A percentile compares a stretch with the other conserved stretches of the same genome.
phyloP scores from a whole-genome alignment of 176 grass and related monocot species.

The Oryza meyeriana region DNA sequence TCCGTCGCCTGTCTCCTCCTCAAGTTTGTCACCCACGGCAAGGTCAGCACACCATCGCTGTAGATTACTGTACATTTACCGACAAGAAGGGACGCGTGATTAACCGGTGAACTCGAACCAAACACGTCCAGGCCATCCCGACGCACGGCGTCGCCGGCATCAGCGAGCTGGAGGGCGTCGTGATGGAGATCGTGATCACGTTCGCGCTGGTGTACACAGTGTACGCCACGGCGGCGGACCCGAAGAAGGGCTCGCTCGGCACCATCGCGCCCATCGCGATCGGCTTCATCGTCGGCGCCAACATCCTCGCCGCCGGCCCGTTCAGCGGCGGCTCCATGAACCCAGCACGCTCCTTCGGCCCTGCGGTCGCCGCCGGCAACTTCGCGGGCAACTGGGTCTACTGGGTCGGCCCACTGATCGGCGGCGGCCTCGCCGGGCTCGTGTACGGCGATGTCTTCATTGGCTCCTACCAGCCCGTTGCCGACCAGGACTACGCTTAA shows the following conservation, averaged over 20 bases:
- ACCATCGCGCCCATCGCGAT: slow-evolving; percentile 91
- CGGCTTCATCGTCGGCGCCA: slow-evolving; percentile 97
- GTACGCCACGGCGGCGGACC: slow-evolving; percentile 91
- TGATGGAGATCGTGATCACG: slow-evolving; percentile 88
- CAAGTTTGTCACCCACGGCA: slow-evolving; percentile 79
- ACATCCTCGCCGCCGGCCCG: slow-evolving; percentile 84
- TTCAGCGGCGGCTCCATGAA: slow-evolving; percentile 99
- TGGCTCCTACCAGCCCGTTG: slow-evolving; percentile 56
- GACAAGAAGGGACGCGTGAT: neutral
- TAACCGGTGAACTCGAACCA: neutral
- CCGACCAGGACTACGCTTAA: slow-evolving; percentile 59
- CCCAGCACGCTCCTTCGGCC: slow-evolving; percentile 88
- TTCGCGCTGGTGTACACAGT: slow-evolving; percentile 97
- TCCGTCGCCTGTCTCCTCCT: slow-evolving; percentile 78
- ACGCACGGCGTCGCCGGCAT: slow-evolving; percentile 72
- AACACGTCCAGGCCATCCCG: slow-evolving; percentile 63
- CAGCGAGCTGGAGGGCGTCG: slow-evolving; percentile 72
- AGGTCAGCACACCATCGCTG: slow-evolving; percentile 25
- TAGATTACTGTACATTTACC: neutral
- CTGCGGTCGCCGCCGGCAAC: slow-evolving; percentile 70
- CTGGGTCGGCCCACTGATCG: slow-evolving; percentile 91
- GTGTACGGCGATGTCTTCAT: slow-evolving; percentile 92
- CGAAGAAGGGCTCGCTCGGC: slow-evolving; percentile 85
- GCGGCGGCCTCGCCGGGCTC: slow-evolving; percentile 72
- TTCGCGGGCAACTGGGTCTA: slow-evolving; percentile 91